Percentiles rank a stretch among this genome's conserved stretches.
Evolutionary conservation across 345 rosid genomes (phyloP).

Genomic region (Brassica rapa): DNA sequence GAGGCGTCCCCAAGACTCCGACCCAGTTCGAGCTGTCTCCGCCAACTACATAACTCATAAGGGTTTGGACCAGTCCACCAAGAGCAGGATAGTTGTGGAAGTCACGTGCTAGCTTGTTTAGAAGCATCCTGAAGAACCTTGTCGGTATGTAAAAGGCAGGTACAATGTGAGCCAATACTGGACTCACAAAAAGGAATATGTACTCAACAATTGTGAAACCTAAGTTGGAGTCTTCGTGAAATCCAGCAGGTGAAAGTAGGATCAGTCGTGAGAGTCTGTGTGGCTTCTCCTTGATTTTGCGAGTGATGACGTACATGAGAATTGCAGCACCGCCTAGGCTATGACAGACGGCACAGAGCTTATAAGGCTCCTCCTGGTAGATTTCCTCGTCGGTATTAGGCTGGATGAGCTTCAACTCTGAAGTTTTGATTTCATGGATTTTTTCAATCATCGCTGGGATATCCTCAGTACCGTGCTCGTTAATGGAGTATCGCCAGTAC

Average conservation of each 20-base stretch:
- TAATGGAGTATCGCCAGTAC: constrained; percentile 89
- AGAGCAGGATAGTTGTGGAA: constrained; percentile 92
- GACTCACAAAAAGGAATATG: constrained; percentile 58
- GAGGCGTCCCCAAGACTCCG: constrained; percentile 87
- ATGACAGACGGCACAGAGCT: constrained; percentile 87
- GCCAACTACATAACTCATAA: constrained; percentile 82
- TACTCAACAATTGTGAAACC: constrained; percentile 64
- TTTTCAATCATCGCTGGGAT: constrained; percentile 94
- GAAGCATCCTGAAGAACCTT: constrained; percentile 88
- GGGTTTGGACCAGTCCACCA: constrained; percentile 92
- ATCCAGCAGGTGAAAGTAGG: constrained; percentile 91
- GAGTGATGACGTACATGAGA: constrained; percentile 71
- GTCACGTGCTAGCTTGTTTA: constrained; percentile 94
- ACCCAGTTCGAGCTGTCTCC: constrained; percentile 99
- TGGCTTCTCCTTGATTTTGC: constrained; percentile 66
- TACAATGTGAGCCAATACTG: constrained; percentile 56
- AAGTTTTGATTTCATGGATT: constrained; percentile 83
- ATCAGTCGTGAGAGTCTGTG: constrained; percentile 85
- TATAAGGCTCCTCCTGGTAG: constrained; percentile 65
- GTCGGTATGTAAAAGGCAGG: constrained; percentile 96
- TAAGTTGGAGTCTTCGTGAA: constrained; percentile 74
- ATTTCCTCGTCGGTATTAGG: constrained; percentile 62
- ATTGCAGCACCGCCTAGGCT: constrained; percentile 98
- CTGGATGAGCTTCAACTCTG: constrained; percentile 67
- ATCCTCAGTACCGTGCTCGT: constrained; percentile 94